Evolutionary conservation across 208 protist genomes (phyloP).

Genomic region (Hexamita inflata): DNA sequence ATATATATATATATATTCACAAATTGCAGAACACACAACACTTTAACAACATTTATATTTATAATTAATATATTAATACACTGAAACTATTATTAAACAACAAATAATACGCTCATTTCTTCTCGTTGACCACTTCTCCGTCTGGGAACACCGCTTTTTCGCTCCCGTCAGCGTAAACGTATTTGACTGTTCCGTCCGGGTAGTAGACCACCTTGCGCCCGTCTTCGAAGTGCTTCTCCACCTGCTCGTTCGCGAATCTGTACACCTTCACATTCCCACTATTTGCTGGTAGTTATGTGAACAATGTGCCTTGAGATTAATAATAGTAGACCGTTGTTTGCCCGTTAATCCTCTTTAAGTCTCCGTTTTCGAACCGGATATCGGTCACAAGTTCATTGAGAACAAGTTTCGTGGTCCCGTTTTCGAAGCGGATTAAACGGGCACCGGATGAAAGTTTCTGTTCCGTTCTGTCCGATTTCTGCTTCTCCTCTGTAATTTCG

Average conservation of each 20-base stretch:
- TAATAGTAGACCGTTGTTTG: slow-evolving; percentile 7
- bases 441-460: not conserved
- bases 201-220: slow-evolving; percentile 15
- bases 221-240: slow-evolving; percentile 27
- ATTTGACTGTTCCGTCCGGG: slow-evolving; percentile 14
- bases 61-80: too few species aligned
- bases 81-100: too few species aligned
- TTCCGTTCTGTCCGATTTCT: not conserved
- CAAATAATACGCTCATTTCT: too few species aligned
- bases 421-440: not conserved
- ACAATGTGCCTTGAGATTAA: not conserved
- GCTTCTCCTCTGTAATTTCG: not conserved
- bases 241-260: not conserved
- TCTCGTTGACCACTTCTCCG: not conserved
- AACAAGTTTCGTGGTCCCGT: slow-evolving; percentile 1
- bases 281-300: not conserved
- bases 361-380: slow-evolving; percentile 4
- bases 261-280: not conserved
- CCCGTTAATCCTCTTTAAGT: slow-evolving; percentile 1
- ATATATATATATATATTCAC: too few species aligned
- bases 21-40: too few species aligned
- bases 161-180: slow-evolving; percentile 11
- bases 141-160: slow-evolving; percentile 14
- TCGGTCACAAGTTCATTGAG: not conserved
- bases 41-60: too few species aligned